phyloP scores from a whole-genome alignment of 371 early-diverging fungal species.

The Mortierella sp. region DNA sequence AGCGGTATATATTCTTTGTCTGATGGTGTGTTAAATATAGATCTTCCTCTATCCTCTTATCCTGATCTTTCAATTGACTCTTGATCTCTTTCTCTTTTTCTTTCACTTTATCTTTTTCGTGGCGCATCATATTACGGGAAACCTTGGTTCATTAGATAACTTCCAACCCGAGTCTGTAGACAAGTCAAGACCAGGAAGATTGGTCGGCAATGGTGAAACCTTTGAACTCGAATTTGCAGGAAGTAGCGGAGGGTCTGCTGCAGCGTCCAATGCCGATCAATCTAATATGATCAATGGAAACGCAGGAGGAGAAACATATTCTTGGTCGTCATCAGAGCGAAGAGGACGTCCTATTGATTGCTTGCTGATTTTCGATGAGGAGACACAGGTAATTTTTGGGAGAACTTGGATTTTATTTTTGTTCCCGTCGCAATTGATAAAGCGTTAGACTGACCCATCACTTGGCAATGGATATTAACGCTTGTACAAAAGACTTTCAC shows the following conservation, averaged over 20 bases:
- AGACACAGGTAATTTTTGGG: constrained; percentile 37
- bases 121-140: not conserved
- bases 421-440: not conserved
- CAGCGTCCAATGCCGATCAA: constrained; percentile 13
- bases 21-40: too few relatives aligned
- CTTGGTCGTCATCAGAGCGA: constrained; percentile 37
- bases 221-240: constrained; percentile 53
- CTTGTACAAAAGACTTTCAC: constrained; percentile 34
- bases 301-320: constrained; percentile 29
- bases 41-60: not conserved
- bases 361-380: constrained; percentile 52
- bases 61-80: not conserved
- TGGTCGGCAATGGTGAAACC: constrained; percentile 49
- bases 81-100: not conserved
- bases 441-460: not conserved
- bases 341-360: constrained; percentile 37
- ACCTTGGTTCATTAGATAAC: constrained; percentile 27
- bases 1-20: too few relatives aligned
- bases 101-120: not conserved
- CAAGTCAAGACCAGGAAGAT: constrained; percentile 45
- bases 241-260: constrained; percentile 16
- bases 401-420: not conserved
- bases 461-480: not conserved
- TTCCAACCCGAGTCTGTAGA: constrained; percentile 55
- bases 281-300: not conserved